These are phyloP conservation scores for Microdochium bolleyi DNA, from an alignment of 2,329 filamentous ascomycete genomes.

Conservation along the genomic window DNA sequence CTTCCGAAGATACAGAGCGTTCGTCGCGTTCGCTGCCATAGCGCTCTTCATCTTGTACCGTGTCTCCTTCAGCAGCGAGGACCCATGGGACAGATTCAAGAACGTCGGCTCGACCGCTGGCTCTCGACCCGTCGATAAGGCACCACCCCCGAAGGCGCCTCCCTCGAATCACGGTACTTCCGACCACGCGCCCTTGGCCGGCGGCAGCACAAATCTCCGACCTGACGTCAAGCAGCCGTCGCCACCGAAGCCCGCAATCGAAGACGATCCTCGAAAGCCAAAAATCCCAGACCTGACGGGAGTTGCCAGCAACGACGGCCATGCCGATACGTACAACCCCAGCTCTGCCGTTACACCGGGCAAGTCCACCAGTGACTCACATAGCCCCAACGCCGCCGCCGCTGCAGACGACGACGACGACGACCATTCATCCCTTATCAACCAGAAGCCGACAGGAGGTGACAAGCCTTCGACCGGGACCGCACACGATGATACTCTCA, in stretches of 20 bases:
- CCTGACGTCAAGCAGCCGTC: not conserved
- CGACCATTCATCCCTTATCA: not conserved
- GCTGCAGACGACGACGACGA: constrained; percentile 14
- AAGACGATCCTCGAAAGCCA: not conserved
- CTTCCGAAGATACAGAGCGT: not conserved
- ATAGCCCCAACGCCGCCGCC: not conserved
- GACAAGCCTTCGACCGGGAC: not conserved
- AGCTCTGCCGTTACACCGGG: not conserved
- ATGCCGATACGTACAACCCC: not conserved
- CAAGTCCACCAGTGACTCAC: not conserved
- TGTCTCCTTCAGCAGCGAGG: not conserved
- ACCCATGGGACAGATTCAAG: not conserved
- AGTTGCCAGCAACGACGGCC: not conserved
- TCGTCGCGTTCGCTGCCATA: not conserved
- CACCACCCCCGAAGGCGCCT: not conserved
- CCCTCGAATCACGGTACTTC: not conserved
- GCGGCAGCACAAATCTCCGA: not conserved
- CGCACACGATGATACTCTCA: not conserved
- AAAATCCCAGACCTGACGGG: not conserved
- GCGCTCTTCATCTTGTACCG: not conserved
- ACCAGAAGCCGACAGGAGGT: not conserved
- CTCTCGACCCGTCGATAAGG: not conserved
- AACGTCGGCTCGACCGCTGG: not conserved
- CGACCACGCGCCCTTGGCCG: not conserved
- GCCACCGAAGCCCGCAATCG: not conserved